Percentiles rank a stretch among this genome's conserved stretches.
Evolutionary conservation across 1,139 yeast genomes (phyloP).

Genomic region (Kurtzmaniella quercitrusa): DNA sequence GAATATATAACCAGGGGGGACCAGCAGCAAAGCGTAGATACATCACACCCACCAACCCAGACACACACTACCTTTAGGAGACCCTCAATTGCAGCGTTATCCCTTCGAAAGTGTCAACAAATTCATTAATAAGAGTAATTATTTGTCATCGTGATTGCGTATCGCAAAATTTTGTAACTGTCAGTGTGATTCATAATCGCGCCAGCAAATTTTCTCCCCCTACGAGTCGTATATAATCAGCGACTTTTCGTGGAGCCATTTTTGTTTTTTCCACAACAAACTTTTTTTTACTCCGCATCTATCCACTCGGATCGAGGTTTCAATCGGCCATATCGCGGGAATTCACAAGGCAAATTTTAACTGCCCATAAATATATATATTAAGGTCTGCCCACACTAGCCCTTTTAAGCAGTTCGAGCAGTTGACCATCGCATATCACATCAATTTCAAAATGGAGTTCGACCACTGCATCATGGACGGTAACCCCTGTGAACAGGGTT

Average conservation of each 20-base stretch:
- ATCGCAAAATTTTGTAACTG: background rate
- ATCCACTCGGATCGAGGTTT: background rate
- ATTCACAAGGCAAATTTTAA: conserved; percentile 3
- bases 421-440: background rate
- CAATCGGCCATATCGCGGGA: background rate
- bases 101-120: too few species aligned
- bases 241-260: background rate
- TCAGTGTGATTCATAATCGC: conserved; percentile 1
- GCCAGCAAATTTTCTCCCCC: conserved; percentile 3
- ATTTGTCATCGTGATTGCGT: background rate
- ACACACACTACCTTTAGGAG: too few species aligned
- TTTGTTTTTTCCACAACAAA: background rate
- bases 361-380: background rate
- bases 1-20: background rate
- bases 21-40: too few species aligned
- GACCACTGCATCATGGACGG: conserved; percentile 10
- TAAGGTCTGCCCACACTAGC: background rate
- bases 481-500: conserved; percentile 11
- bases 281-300: conserved; percentile 2
- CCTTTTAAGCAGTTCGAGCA: background rate
- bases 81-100: too few species aligned
- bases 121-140: background rate
- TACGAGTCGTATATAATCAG: background rate
- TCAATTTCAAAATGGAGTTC: background rate
- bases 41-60: too few species aligned